Percentiles rank a stretch among this genome's conserved stretches.
Evolutionary conservation across 2,329 filamentous ascomycete species (phyloP).

Genomic region (Rhinocladiella similis): DNA sequence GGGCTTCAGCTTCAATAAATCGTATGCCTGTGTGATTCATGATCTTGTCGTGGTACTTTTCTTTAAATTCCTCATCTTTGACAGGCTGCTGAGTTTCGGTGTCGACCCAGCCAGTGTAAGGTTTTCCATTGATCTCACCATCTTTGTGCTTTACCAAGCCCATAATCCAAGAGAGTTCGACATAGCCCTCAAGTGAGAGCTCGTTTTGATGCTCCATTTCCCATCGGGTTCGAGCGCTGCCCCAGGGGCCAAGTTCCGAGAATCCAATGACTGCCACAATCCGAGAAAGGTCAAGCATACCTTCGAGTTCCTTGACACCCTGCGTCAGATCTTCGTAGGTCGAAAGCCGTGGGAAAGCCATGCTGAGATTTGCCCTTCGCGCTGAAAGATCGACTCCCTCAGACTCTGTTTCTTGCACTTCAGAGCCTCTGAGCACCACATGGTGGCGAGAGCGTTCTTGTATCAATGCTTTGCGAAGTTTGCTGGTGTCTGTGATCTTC

Average conservation of each 20-base stretch:
- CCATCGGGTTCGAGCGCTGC: conserved; percentile 96
- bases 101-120: conserved; percentile 75
- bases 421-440: background rate
- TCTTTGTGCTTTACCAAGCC: conserved; percentile 98
- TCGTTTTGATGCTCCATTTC: conserved; percentile 97
- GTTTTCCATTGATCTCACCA: conserved; percentile 87
- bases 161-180: conserved; percentile 99
- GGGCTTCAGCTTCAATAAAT: conserved; percentile 30
- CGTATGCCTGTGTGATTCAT: conserved; percentile 37
- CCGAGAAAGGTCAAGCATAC: conserved; percentile 41
- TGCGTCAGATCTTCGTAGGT: conserved; percentile 30
- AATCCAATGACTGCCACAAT: conserved; percentile 44
- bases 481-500: conserved; percentile 25
- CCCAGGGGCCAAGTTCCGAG: conserved; percentile 68
- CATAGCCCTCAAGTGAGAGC: conserved; percentile 93
- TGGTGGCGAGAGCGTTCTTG: conserved; percentile 20
- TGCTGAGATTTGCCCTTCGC: conserved; percentile 12
- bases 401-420: conserved; percentile 4
- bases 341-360: conserved; percentile 32
- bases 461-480: conserved; percentile 29
- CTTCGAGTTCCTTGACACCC: conserved; percentile 30
- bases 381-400: conserved; percentile 3
- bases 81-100: conserved; percentile 30
- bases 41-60: conserved; percentile 36
- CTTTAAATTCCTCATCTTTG: conserved; percentile 34